Conservation (phyloP, 495 filamentous ascomycete genomes). For the Lasiosphaeria ovina region DNA sequence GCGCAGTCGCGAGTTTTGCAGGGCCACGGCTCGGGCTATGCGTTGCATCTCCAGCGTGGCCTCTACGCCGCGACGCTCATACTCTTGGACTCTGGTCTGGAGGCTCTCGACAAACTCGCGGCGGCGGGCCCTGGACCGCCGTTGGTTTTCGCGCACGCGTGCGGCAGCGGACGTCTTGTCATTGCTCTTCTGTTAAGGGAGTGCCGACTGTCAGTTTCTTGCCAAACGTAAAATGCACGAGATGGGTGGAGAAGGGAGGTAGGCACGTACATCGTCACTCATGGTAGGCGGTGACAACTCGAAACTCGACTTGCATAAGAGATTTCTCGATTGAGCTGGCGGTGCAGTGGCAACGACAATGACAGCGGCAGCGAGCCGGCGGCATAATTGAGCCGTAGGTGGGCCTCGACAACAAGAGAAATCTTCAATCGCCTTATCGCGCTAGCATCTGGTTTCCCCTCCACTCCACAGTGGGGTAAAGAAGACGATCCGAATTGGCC, state of each 20-base stretch:
- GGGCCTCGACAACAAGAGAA: background rate
- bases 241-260: no score
- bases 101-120: constrained; percentile 62
- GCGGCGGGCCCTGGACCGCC: constrained; percentile 62
- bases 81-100: constrained; percentile 50
- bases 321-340: no score
- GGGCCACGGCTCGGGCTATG: constrained; percentile 50
- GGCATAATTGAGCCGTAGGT: background rate
- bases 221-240: no score
- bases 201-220: no score
- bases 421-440: constrained; percentile 1
- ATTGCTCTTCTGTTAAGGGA: background rate
- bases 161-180: constrained; percentile 1
- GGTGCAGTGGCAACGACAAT: no score
- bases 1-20: constrained; percentile 52
- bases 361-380: background rate
- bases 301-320: no score
- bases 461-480: background rate
- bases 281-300: no score
- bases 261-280: no score
- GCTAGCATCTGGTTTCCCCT: background rate
- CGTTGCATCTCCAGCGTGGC: constrained; percentile 55
- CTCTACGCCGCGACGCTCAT: constrained; percentile 47
- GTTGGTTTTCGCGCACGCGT: constrained; percentile 59
- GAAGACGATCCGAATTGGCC: background rate